phyloP scores from a whole-genome alignment of 108 stramenopile species.

The Skeletonema tropicum region DNA sequence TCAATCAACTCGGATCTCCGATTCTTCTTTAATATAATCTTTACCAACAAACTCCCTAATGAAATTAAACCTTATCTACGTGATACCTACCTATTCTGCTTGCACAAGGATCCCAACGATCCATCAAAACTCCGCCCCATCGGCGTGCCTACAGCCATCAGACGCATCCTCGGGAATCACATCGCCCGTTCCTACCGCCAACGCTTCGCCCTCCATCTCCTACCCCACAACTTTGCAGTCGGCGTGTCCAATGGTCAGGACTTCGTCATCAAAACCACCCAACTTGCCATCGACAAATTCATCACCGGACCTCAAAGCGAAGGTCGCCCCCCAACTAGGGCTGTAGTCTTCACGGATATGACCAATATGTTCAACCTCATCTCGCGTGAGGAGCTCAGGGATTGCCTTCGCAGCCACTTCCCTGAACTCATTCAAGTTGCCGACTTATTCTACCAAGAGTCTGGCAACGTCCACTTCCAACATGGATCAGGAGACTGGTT shows the following conservation, averaged over 20 bases:
- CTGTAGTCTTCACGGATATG: conserved; percentile 21
- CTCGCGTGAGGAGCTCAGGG: conserved; percentile 8
- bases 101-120: conserved; percentile 35
- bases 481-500: conserved; percentile 12
- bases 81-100: conserved; percentile 32
- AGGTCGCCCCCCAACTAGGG: background rate
- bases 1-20: background rate
- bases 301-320: conserved; percentile 11
- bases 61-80: background rate
- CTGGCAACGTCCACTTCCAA: conserved; percentile 10
- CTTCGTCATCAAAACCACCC: conserved; percentile 21
- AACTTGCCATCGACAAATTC: conserved; percentile 13
- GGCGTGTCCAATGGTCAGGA: conserved; percentile 15
- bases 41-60: background rate
- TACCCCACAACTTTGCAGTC: conserved; percentile 25
- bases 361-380: conserved; percentile 40
- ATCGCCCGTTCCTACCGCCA: background rate
- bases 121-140: conserved; percentile 30
- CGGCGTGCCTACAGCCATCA: conserved; percentile 25
- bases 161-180: conserved; percentile 23
- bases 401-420: conserved; percentile 7
- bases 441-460: conserved; percentile 9
- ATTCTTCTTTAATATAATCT: conserved; percentile 10
- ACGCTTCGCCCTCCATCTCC: conserved; percentile 11
- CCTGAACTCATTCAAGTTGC: conserved; percentile 13